Conservation (phyloP, 345 rosid species). For the Viola odorata region DNA sequence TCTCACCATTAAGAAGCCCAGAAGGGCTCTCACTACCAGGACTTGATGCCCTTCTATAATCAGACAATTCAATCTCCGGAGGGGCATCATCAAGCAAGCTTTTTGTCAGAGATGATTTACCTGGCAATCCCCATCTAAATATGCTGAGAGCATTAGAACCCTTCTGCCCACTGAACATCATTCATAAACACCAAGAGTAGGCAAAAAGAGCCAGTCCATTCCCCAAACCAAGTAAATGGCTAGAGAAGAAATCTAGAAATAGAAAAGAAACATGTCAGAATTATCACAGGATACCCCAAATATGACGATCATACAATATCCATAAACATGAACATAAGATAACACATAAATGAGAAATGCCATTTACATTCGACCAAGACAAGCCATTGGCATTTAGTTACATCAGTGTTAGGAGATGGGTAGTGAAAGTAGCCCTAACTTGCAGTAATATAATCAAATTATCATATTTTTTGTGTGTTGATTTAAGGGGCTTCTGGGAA, state of each 20-base stretch:
- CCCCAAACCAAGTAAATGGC: slow-evolving; percentile 38
- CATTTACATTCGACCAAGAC: too few relatives aligned
- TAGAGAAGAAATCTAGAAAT: slow-evolving; percentile 14
- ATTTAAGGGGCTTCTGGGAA: too few relatives aligned
- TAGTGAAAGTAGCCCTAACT: too few relatives aligned
- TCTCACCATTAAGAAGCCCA: slow-evolving; percentile 89
- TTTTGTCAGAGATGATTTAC: slow-evolving; percentile 64
- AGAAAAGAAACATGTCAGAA: neutral
- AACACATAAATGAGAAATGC: too few relatives aligned
- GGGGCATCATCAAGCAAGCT: slow-evolving; percentile 75
- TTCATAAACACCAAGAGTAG: slow-evolving; percentile 47
- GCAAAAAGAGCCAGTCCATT: slow-evolving; percentile 75
- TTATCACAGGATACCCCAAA: neutral
- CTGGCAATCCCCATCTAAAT: slow-evolving; percentile 64
- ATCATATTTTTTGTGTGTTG: too few relatives aligned
- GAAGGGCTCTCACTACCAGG: slow-evolving; percentile 98
- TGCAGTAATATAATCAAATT: too few relatives aligned
- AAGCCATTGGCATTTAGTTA: too few relatives aligned
- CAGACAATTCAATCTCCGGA: slow-evolving; percentile 87
- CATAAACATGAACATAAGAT: too few relatives aligned
- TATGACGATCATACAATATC: too few relatives aligned
- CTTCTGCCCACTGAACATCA: slow-evolving; percentile 80
- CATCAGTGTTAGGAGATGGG: too few relatives aligned
- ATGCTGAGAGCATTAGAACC: slow-evolving; percentile 50
- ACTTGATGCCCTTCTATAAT: slow-evolving; percentile 72